Evolutionary conservation across 805 yeast species (phyloP), one percentile per base, ranked within the genome.

Genomic region (Ogataea degrootiae): DNA sequence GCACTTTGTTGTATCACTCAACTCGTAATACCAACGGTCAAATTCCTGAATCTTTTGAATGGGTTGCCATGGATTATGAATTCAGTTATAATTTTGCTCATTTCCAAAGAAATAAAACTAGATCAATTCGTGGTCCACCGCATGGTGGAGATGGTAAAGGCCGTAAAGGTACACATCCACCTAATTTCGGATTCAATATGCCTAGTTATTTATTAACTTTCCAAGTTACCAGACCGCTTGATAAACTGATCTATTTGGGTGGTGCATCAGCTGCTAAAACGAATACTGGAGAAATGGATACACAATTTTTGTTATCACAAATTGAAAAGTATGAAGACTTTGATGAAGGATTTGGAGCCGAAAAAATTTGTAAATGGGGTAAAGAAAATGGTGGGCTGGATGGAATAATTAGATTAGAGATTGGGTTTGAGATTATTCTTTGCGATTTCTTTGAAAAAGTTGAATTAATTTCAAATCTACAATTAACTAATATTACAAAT

Each of bases 181-280:
- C 41, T 23, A 17, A 17, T 15, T 16, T 16, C 9, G 19, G 14
- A 15, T 44, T 45, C 15, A 45, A 47, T 2, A 44, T 49, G 14
- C 50, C 49, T 21, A 15, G 41, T 23, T 19, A 34, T 17, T 47
- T 79, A 42, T 64, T 74, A 51, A 77, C 85, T 0, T 79, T 79
- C 52, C 63, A 69, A 49, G 75, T 73, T 9, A 64, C 62, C 3
- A 68, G 65, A 49, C 81, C 84, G 4, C 59, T 82, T 44, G 70
- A 69, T 51, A 75, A 70, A 52, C 57, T 82, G 31, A 66, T 82
- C 5, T 71, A 73, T 43, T 58, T 82, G n/a, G 86, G 82, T 51
- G 87, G 87, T 6, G 85, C 86, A 0, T 79, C 85, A 29, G 87
- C 85, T n/a, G 79, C 85, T 0, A 82, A 81, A 58, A 65, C 73